Base-by-base conservation (phyloP, 331 rosid genomes). In the Acacia pycnantha region DNA sequence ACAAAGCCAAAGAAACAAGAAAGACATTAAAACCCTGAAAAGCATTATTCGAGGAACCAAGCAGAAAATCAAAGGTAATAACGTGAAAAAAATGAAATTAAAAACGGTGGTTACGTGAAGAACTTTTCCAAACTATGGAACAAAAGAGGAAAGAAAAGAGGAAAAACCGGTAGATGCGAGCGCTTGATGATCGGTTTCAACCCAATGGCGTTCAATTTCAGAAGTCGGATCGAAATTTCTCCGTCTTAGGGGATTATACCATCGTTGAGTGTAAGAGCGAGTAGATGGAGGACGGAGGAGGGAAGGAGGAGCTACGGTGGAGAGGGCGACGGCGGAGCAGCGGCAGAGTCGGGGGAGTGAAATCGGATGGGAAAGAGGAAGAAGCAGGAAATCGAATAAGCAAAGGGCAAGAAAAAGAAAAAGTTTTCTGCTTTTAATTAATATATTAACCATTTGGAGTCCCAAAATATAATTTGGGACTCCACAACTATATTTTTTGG, bases 131-230 rank as follows among this genome's bases (percentile, higher is more conserved):
- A 48, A 8, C 41, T 10, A 59, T 15, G 62, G 73, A 27, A 27
- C 4, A 19, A 44, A 44, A 24, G 7, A 41, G 22, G 14, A 56
- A 16, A 5, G 54, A 10, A 19, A 11, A 21, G 16, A 35, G 46
- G 12, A 21, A 26, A 2, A 58, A 92, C 94, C 92, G 74, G 80
- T 67, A 61, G 97, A 92, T 22, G 88, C 87, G 10, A 87, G 88
- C 0, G 89, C 81, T 40, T 80, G 85, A 48, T 88, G 85, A 48
- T 88, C 87, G 31, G 89, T 75, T 78, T 92, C 85, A 75, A 94
- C 48, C 97, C 97, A 94, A 14, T 78, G 92, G 81, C 98, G 97
- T 22, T 84, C 66, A 59, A 92, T 76, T 73, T 80, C 83, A 33
- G 72, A 88, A 56, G 78, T 71, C 1, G 56, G 77, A 47, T 51